Conservation (phyloP, 2,329 filamentous ascomycete species). For the Pseudopyrenochaeta lycopersici region DNA sequence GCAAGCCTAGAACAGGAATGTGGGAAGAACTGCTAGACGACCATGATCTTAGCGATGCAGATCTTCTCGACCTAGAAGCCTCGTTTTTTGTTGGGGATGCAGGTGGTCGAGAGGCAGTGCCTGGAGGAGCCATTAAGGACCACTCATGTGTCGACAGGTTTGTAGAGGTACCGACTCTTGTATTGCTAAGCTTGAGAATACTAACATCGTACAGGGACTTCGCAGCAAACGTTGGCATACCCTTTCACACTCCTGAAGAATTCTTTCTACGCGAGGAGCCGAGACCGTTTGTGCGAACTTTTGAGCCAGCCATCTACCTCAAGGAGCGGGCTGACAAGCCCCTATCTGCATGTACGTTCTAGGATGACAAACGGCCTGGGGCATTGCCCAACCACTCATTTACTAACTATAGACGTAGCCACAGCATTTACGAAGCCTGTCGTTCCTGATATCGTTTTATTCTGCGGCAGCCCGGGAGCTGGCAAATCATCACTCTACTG, state of each 20-base stretch:
- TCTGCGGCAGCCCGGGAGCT: conserved; percentile 87
- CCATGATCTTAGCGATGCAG: conserved; percentile 57
- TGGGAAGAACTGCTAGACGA: conserved; percentile 74
- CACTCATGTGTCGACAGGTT: conserved; percentile 69
- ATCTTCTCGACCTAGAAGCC: conserved; percentile 70
- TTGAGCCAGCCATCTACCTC: conserved; percentile 68
- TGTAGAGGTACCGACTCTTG: conserved; percentile 19
- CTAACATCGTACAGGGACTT: conserved; percentile 66
- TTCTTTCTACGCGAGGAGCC: conserved; percentile 79
- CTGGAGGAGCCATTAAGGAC: conserved; percentile 58
- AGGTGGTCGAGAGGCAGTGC: conserved; percentile 59
- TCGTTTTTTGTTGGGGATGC: conserved; percentile 95
- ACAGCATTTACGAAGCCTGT: conserved; percentile 66
- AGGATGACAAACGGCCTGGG: conserved; percentile 23
- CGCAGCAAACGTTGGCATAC: conserved; percentile 82
- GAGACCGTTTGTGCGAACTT: conserved; percentile 72
- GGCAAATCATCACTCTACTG: conserved; percentile 94
- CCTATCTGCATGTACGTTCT: conserved; percentile 44
- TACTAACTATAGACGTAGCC: conserved; percentile 34
- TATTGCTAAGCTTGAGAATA: conserved; percentile 13
- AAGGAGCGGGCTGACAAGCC: conserved; percentile 30
- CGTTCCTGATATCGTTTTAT: conserved; percentile 78
- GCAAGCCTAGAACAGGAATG: conserved; percentile 90
- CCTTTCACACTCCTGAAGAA: conserved; percentile 88
- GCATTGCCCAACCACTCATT: conserved; percentile 8